phyloP scores from a whole-genome alignment of 306 rosid species.

The Lathyrus oleraceus region DNA sequence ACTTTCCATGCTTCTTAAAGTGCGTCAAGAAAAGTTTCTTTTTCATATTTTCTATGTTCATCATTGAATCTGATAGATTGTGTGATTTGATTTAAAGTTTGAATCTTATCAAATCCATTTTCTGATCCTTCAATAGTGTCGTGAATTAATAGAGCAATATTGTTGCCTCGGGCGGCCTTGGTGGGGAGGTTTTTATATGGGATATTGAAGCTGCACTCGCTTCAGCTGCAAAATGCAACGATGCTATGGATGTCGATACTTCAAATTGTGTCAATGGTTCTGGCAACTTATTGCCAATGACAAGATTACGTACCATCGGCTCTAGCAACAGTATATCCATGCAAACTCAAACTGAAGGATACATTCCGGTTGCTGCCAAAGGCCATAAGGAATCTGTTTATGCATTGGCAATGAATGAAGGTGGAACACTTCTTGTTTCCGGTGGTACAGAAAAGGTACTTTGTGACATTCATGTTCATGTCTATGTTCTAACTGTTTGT shows the following conservation, averaged over 20 bases:
- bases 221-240: slow-evolving; percentile 62
- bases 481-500: slow-evolving; percentile 23
- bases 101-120: slow-evolving; percentile 51
- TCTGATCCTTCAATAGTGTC: slow-evolving; percentile 83
- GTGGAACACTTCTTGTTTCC: slow-evolving; percentile 86
- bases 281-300: slow-evolving; percentile 53
- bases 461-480: slow-evolving; percentile 32
- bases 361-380: slow-evolving; percentile 77
- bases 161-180: slow-evolving; percentile 99
- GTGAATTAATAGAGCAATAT: slow-evolving; percentile 95
- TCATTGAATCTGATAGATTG: slow-evolving; percentile 28
- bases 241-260: slow-evolving; percentile 63
- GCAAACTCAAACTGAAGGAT: slow-evolving; percentile 71
- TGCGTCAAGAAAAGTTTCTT: slow-evolving; percentile 39
- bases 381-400: slow-evolving; percentile 97
- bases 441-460: slow-evolving; percentile 98
- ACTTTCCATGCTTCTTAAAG: slow-evolving; percentile 31
- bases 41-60: slow-evolving; percentile 3
- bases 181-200: slow-evolving; percentile 98
- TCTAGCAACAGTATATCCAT: slow-evolving; percentile 74
- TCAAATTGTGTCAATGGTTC: slow-evolving; percentile 68
- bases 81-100: slow-evolving; percentile 36
- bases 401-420: slow-evolving; percentile 94
- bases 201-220: slow-evolving; percentile 78
- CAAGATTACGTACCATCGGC: slow-evolving; percentile 70